phyloP scores from a whole-genome alignment of 371 early-diverging fungal species.

The Syncephalastrum sp. region DNA sequence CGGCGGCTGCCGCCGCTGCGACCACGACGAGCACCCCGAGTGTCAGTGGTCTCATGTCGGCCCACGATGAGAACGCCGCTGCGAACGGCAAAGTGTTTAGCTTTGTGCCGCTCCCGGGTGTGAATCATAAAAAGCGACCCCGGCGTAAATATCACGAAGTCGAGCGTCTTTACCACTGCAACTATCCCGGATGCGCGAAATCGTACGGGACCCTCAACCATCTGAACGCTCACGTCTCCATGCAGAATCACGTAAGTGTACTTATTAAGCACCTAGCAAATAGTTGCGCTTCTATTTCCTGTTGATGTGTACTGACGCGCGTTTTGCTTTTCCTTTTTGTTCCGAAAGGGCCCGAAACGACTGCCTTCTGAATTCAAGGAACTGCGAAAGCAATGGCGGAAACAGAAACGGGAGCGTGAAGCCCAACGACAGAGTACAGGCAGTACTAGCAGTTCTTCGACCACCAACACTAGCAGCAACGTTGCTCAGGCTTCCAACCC shows the following conservation, averaged over 20 bases:
- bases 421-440: too few relatives aligned
- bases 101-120: slow-evolving; percentile 63
- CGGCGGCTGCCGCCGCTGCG: slow-evolving; percentile 1
- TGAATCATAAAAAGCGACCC: slow-evolving; percentile 68
- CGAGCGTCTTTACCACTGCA: slow-evolving; percentile 68
- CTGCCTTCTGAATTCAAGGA: slow-evolving; percentile 36
- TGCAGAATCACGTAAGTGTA: slow-evolving; percentile 69
- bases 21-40: slow-evolving; percentile 3
- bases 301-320: slow-evolving; percentile 3
- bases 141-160: slow-evolving; percentile 71
- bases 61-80: slow-evolving; percentile 5
- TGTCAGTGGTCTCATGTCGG: slow-evolving; percentile 2
- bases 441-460: too few relatives aligned
- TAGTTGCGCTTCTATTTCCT: background rate
- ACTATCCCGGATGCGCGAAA: slow-evolving; percentile 61
- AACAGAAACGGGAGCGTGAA: slow-evolving; percentile 21
- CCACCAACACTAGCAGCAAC: too few relatives aligned
- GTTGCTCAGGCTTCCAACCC: too few relatives aligned
- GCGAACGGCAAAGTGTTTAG: slow-evolving; percentile 53
- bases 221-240: slow-evolving; percentile 69
- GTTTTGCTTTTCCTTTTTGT: background rate
- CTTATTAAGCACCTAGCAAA: slow-evolving; percentile 1
- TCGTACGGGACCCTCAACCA: slow-evolving; percentile 74
- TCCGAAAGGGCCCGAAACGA: slow-evolving; percentile 27
- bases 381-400: slow-evolving; percentile 31